Percentiles rank a stretch among this genome's conserved stretches.
These are phyloP conservation scores for Trichoderma harzianum DNA, from an alignment of 2,329 filamentous ascomycete genomes.

Conservation along the genomic window DNA sequence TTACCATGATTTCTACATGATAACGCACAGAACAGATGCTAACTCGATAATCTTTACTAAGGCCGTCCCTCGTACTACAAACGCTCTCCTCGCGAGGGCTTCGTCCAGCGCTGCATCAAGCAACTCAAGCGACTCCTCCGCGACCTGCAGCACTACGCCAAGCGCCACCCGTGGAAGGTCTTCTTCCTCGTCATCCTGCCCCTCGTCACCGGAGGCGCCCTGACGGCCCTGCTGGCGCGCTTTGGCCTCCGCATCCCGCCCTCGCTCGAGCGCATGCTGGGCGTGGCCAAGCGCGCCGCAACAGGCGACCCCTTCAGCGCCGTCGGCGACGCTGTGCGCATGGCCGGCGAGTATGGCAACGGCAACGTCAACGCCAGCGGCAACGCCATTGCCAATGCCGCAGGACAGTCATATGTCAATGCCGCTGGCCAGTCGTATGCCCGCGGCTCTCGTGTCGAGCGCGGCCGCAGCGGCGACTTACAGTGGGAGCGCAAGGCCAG, in stretches of 20 bases:
- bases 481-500: conserved; percentile 39
- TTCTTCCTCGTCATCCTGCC: conserved; percentile 86
- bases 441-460: conserved; percentile 32
- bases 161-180: conserved; percentile 80
- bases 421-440: neutral
- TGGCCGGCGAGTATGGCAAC: conserved; percentile 42
- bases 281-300: conserved; percentile 49
- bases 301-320: conserved; percentile 47
- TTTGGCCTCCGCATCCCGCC: conserved; percentile 77
- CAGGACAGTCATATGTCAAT: neutral
- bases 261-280: conserved; percentile 56
- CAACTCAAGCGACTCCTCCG: conserved; percentile 76
- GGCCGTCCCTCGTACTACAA: conserved; percentile 68
- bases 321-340: conserved; percentile 53
- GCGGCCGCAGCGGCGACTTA: conserved; percentile 32
- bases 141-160: conserved; percentile 77
- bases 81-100: conserved; percentile 76
- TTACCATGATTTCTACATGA: no score
- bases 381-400: neutral
- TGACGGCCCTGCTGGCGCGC: conserved; percentile 71
- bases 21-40: no score
- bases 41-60: conserved; percentile 13
- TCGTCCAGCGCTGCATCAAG: conserved; percentile 68
- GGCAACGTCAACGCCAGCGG: neutral
- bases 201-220: conserved; percentile 75